Percentiles rank a stretch among this genome's conserved stretches.
These are phyloP conservation scores for Rhodotorula sp. DNA, from an alignment of 1,284 basidiomycete genomes.

Conservation along the genomic window DNA sequence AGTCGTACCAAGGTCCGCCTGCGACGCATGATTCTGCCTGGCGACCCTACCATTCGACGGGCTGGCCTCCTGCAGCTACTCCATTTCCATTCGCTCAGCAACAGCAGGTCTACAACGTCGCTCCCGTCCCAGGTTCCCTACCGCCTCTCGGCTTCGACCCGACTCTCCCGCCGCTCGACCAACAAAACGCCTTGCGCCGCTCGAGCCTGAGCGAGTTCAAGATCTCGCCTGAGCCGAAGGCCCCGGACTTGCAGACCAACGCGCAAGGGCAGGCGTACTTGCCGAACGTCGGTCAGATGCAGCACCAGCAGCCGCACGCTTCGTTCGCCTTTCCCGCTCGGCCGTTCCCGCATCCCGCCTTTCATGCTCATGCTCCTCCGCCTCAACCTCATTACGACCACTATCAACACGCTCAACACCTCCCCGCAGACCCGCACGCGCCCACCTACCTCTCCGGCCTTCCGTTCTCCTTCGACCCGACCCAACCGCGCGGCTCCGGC, in stretches of 20 bases:
- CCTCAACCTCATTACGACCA: too few relatives aligned
- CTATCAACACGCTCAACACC: not conserved
- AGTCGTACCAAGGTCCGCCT: slow-evolving; percentile 1
- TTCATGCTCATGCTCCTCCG: not conserved
- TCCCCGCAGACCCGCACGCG: not conserved
- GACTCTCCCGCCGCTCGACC: not conserved
- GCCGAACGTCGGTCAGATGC: too few relatives aligned
- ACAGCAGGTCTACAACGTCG: not conserved
- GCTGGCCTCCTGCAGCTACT: not conserved
- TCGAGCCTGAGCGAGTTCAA: slow-evolving; percentile 9
- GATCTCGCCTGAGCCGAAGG: not conserved
- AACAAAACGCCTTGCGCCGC: not conserved
- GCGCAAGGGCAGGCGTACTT: too few relatives aligned
- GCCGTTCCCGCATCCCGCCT: not conserved
- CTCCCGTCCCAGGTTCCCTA: not conserved
- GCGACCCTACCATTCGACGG: not conserved
- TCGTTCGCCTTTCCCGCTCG: not conserved
- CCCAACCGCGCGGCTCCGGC: not conserved
- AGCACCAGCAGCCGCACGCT: not conserved
- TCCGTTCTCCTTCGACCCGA: not conserved
- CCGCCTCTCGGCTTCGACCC: not conserved
- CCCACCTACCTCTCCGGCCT: not conserved
- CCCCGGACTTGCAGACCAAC: not conserved
- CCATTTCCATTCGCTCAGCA: too few relatives aligned
- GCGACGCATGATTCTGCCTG: not conserved